A percentile compares a stretch with the other conserved stretches of the same genome.
Evolutionary conservation across 495 filamentous ascomycete species (phyloP).

Genomic region (Penicillium taxi): DNA sequence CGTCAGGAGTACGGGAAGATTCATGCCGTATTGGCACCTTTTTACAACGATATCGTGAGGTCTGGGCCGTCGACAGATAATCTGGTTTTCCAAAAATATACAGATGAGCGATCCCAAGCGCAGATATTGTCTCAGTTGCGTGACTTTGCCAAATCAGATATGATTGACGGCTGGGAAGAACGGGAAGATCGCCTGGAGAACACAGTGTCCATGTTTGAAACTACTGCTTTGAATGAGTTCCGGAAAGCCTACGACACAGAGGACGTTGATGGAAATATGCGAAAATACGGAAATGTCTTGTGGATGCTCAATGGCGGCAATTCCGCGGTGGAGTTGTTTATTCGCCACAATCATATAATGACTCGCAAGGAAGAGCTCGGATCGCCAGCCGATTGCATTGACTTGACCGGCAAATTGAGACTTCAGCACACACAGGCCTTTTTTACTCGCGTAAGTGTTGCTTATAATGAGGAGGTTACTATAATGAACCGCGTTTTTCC

Average conservation of each 20-base stretch:
- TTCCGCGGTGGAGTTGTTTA: slow-evolving; percentile 72
- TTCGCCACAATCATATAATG: slow-evolving; percentile 79
- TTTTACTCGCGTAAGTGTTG: slow-evolving; percentile 61
- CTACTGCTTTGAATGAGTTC: slow-evolving; percentile 81
- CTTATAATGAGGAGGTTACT: slow-evolving; percentile 75
- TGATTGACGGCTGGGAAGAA: slow-evolving; percentile 60
- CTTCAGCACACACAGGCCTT: slow-evolving; percentile 73
- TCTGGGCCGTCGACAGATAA: slow-evolving; percentile 72
- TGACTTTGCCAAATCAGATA: slow-evolving; percentile 72
- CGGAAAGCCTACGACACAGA: slow-evolving; percentile 83
- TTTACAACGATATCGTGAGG: slow-evolving; percentile 73
- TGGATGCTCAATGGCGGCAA: slow-evolving; percentile 72
- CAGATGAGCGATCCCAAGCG: slow-evolving; percentile 82
- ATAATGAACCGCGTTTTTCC: slow-evolving; percentile 86
- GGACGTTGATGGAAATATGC: slow-evolving; percentile 84
- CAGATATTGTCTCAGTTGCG: slow-evolving; percentile 74
- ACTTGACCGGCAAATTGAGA: slow-evolving; percentile 51
- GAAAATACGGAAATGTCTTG: slow-evolving; percentile 78
- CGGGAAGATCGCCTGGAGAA: slow-evolving; percentile 60
- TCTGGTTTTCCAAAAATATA: slow-evolving; percentile 74
- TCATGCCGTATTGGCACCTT: slow-evolving; percentile 77
- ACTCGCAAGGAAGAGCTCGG: slow-evolving; percentile 63
- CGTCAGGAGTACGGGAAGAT: slow-evolving; percentile 85
- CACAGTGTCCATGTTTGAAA: slow-evolving; percentile 84
- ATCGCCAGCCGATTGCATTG: slow-evolving; percentile 75